phyloP scores from a whole-genome alignment of 441 rosid genomes.

The Isatis lusitanica region DNA sequence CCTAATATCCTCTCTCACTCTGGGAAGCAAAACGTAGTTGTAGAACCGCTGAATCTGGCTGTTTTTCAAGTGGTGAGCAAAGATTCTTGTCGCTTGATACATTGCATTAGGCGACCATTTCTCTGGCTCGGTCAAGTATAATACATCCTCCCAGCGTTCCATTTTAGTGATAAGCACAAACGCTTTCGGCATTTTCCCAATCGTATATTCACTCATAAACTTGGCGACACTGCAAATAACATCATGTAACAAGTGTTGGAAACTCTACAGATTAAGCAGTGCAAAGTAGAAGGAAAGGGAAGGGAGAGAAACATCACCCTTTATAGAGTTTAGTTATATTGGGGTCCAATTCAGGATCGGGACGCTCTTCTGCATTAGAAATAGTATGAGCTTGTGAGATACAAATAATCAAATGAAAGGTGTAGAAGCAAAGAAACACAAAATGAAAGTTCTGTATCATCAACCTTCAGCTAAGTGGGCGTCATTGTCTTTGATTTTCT shows the following conservation, averaged over 20 bases:
- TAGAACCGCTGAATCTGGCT: slow-evolving; percentile 72
- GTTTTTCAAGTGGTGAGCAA: slow-evolving; percentile 71
- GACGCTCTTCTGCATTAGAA: slow-evolving; percentile 56
- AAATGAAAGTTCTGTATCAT: not conserved
- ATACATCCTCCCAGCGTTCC: slow-evolving; percentile 81
- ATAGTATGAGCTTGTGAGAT: not conserved
- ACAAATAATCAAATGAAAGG: not conserved
- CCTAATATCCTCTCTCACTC: slow-evolving; percentile 83
- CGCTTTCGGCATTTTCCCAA: slow-evolving; percentile 88
- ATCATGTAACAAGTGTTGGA: not conserved
- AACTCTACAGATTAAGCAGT: not conserved
- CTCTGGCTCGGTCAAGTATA: slow-evolving; percentile 87
- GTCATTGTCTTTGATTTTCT: slow-evolving; percentile 62
- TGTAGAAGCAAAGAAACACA: not conserved
- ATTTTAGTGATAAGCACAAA: slow-evolving; percentile 72
- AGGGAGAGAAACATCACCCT: slow-evolving; percentile 48
- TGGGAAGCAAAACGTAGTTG: slow-evolving; percentile 79
- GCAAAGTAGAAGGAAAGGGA: not conserved
- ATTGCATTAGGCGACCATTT: slow-evolving; percentile 91
- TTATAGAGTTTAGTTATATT: slow-evolving; percentile 64
- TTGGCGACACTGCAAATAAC: slow-evolving; percentile 66
- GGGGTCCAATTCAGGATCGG: slow-evolving; percentile 66
- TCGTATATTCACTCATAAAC: slow-evolving; percentile 67
- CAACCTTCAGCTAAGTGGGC: slow-evolving; percentile 63
- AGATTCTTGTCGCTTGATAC: slow-evolving; percentile 86